Evolutionary conservation across 1,284 basidiomycete genomes (phyloP), one percentile per base, ranked within the genome.

Genomic region (Fomitiporia mediterranea): DNA sequence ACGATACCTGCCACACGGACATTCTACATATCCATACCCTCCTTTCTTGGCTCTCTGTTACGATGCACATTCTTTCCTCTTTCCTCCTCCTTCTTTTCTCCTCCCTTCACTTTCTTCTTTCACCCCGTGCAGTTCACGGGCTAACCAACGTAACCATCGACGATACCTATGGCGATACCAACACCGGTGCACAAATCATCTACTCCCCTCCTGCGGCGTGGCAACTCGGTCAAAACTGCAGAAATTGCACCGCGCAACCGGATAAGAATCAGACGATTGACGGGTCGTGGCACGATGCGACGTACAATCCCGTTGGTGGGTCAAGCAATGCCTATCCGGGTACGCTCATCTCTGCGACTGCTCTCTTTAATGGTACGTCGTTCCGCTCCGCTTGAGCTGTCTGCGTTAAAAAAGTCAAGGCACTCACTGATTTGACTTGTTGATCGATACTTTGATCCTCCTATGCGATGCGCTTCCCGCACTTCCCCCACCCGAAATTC

Each of bases 121-220:
- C 42, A 15, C 17, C 42, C 13, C 9, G 37, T 28, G 30, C 32
- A 32, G 35, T 6, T 38, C 32, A n/a, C 28, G 49, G 17, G 30
- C 40, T 15, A 11, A 9, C 38, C 28, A 58, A 58, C 35, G 56
- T 58, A 11, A 44, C 56, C 27, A 54, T 58, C 28, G 56, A 58
- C 38, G 56, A 58, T 23, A 58, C 56, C 5, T 23, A 27, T 27
- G 56, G 56, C 3, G 52, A 58, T 30, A n/a, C 42, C 9, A 17
- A 32, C 17, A 53, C 56, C 17, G 56, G 56, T 11, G 40, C 43
- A 23, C 51, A 53, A 34, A 54, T 58, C 47, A 53, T 25, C 2
- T 58, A 58, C 28, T 9, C 3, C 13, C 56, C 56, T 9, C 6
- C 32, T n/a, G 21, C 25, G 8, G 30, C 21, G 28, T 58, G 56